These are phyloP conservation scores for Trametes cinnabarina DNA, from an alignment of 768 basidiomycete species.

Conservation along the genomic window DNA sequence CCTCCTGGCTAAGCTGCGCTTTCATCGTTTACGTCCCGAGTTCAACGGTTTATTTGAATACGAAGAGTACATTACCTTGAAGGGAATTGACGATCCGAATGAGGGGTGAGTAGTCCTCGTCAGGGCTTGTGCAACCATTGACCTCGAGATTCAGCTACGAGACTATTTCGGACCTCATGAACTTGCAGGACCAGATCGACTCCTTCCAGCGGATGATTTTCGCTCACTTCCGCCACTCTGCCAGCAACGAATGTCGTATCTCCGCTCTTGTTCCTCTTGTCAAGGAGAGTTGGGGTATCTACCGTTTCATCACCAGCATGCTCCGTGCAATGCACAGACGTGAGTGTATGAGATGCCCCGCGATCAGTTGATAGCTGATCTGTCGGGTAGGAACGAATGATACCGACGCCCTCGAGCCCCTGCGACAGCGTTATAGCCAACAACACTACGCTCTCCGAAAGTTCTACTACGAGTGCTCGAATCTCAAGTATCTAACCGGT, in stretches of 20 bases:
- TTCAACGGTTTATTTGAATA: slow-evolving; percentile 99
- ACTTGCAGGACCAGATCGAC: slow-evolving; percentile 96
- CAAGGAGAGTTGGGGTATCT: slow-evolving; percentile 99
- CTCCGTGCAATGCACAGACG: slow-evolving; percentile 93
- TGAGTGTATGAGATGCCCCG: slow-evolving; percentile 36
- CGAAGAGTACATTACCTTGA: slow-evolving; percentile 95
- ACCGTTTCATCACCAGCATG: slow-evolving; percentile 99
- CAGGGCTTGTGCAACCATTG: neutral
- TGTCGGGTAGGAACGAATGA: slow-evolving; percentile 74
- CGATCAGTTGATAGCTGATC: slow-evolving; percentile 1
- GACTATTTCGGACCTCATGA: slow-evolving; percentile 97
- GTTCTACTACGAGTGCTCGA: slow-evolving; percentile 99
- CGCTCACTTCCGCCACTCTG: slow-evolving; percentile 85
- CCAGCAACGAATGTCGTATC: slow-evolving; percentile 97
- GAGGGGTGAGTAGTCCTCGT: slow-evolving; percentile 71
- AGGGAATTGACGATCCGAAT: slow-evolving; percentile 97
- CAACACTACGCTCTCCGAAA: slow-evolving; percentile 94
- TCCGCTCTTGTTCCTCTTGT: slow-evolving; percentile 94
- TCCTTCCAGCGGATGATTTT: slow-evolving; percentile 98
- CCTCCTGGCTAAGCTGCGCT: slow-evolving; percentile 90
- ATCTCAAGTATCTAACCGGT: slow-evolving; percentile 95
- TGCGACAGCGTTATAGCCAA: slow-evolving; percentile 81
- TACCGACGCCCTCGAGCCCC: slow-evolving; percentile 82
- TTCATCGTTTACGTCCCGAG: slow-evolving; percentile 92
- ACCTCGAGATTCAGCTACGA: slow-evolving; percentile 66